A percentile compares a stretch with the other conserved stretches of the same genome.
Conservation (phyloP, 2,329 filamentous ascomycete species). For the Xylariaceae sp. region DNA sequence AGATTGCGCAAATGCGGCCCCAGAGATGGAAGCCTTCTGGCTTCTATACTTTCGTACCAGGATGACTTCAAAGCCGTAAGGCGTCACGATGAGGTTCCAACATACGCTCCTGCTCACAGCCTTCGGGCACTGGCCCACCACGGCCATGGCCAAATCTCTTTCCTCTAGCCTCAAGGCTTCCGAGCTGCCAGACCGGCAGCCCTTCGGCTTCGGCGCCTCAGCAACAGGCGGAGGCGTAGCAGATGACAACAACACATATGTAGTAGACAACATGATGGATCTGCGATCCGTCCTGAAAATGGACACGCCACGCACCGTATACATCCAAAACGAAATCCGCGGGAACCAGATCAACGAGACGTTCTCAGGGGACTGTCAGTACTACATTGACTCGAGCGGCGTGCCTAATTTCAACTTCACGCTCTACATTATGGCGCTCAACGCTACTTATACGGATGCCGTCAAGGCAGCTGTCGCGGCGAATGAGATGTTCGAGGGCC, state of each 20-base stretch:
- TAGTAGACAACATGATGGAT: slow-evolving; percentile 33
- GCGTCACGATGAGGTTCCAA: slow-evolving; percentile 6
- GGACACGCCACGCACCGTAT: slow-evolving; percentile 27
- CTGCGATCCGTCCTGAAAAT: slow-evolving; percentile 25
- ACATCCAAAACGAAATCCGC: slow-evolving; percentile 29
- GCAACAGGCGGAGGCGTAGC: slow-evolving; percentile 26
- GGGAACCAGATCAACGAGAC: slow-evolving; percentile 30
- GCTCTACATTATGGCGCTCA: slow-evolving; percentile 31
- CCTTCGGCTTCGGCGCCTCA: slow-evolving; percentile 31
- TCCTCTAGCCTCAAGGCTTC: background rate
- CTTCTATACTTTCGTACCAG: background rate
- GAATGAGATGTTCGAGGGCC: slow-evolving; percentile 26
- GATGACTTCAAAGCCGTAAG: background rate
- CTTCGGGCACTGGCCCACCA: background rate
- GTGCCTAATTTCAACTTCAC: slow-evolving; percentile 30
- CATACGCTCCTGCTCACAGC: slow-evolving; percentile 1
- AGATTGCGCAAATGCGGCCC: background rate
- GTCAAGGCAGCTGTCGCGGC: slow-evolving; percentile 24
- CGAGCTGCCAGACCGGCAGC: slow-evolving; percentile 27
- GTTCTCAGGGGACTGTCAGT: slow-evolving; percentile 25
- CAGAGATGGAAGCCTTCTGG: background rate
- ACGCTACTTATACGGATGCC: slow-evolving; percentile 29
- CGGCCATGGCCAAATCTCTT: background rate
- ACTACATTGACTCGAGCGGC: slow-evolving; percentile 30
- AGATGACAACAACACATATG: slow-evolving; percentile 20